Base-by-base conservation (phyloP, 2,329 filamentous ascomycete species). In the Fusarium anguioides region DNA sequence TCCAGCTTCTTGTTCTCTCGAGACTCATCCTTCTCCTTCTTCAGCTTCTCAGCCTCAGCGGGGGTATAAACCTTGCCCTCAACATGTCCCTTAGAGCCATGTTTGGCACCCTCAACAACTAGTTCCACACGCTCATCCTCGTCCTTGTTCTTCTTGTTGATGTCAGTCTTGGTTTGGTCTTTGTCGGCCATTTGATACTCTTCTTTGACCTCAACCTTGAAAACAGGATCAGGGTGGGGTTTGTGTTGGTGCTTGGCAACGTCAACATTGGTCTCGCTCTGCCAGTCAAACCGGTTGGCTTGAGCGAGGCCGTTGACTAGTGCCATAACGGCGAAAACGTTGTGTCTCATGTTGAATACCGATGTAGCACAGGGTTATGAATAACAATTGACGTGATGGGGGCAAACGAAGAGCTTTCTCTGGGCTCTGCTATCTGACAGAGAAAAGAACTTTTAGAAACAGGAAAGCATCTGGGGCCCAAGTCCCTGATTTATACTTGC, bases 271-370 rank as follows among this genome's bases (percentile, higher is more conserved):
- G 57, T 35, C 15, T 56, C 47, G 39, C 49, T 46, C 24, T 57
- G 55, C 47, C 44, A 53, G 39, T 49, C 44, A 26, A 61, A 49
- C 18, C 62, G 39, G 33, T 55, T 53, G 21, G 71, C 72, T 29
- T 72, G 68, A 46, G 68, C 65, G 37, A 72, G 46, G 44, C 70
- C 65, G 41, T 59, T 66, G 31, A 67, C 50, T 18, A 72, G 35
- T 46, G 71, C 72, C 71, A 73, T 37, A 15, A 69, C 40, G 64
- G 65, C 71, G 52, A 75, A 46, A 35, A 64, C 29, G 46, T 68
- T 68, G 64, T 57, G 64, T 41, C 64, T 68, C 73, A 75, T 75
- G 18, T 36, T 60, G 56, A 40, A 57, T 45, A 26, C 41, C 27
- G 27, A 50, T 39, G 17, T 18, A 44, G 35, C 39, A 39, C 29